Evolutionary conservation across 768 basidiomycete genomes (phyloP).

Genomic region (Lyophyllum semitale): DNA sequence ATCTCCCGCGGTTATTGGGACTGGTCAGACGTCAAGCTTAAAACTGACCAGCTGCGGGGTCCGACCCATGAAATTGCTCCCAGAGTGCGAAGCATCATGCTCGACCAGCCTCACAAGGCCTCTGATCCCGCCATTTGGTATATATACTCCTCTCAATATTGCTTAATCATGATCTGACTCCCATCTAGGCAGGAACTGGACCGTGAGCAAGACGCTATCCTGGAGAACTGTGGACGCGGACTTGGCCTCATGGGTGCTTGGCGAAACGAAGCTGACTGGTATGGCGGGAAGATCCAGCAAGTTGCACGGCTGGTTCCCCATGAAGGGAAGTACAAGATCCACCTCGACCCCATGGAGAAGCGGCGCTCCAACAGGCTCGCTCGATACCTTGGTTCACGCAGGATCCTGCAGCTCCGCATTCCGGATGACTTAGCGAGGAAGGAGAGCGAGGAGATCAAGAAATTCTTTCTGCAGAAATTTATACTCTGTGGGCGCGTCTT

Average conservation of each 20-base stretch:
- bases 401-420: slow-evolving; percentile 59
- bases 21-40: slow-evolving; percentile 36
- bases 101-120: slow-evolving; percentile 10
- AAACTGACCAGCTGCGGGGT: slow-evolving; percentile 30
- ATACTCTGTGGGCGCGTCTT: slow-evolving; percentile 68
- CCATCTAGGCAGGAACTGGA: slow-evolving; percentile 54
- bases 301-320: slow-evolving; percentile 41
- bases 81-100: slow-evolving; percentile 37
- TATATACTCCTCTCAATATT: background rate
- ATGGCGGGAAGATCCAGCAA: slow-evolving; percentile 71
- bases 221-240: slow-evolving; percentile 56
- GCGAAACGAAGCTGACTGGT: slow-evolving; percentile 54
- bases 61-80: slow-evolving; percentile 30
- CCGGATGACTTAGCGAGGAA: slow-evolving; percentile 39
- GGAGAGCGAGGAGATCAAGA: slow-evolving; percentile 29
- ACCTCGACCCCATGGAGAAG: slow-evolving; percentile 57
- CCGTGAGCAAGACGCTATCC: slow-evolving; percentile 63
- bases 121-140: slow-evolving; percentile 37
- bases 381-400: slow-evolving; percentile 64
- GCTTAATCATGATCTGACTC: background rate
- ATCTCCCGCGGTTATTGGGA: slow-evolving; percentile 38
- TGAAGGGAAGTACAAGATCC: slow-evolving; percentile 32
- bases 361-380: slow-evolving; percentile 66
- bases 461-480: slow-evolving; percentile 49
- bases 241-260: slow-evolving; percentile 63